phyloP scores from a whole-genome alignment of 305 asterid genomes.

The Striga hermonthica region DNA sequence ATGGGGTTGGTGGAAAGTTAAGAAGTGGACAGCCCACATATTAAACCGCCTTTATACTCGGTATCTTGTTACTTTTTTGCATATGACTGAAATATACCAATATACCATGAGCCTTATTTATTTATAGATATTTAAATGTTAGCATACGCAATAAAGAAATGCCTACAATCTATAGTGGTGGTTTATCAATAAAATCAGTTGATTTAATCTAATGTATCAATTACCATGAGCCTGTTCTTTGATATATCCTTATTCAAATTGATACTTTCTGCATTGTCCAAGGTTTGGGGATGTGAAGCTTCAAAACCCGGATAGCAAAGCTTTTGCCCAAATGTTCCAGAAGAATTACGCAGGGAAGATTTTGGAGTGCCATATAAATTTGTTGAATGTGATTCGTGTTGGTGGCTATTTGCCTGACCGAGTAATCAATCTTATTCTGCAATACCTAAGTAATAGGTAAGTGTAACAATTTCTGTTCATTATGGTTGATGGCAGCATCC shows the following conservation, averaged over 20 bases:
- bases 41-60: conserved; percentile 89
- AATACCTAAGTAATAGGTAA: conserved; percentile 89
- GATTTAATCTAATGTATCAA: no score
- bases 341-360: conserved; percentile 90
- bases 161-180: no score
- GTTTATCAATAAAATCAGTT: no score
- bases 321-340: conserved; percentile 96
- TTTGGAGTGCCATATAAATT: conserved; percentile 87
- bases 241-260: neutral
- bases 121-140: neutral
- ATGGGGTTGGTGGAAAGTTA: conserved; percentile 99
- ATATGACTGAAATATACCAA: neutral
- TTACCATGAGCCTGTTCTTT: neutral
- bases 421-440: conserved; percentile 91
- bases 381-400: conserved; percentile 73
- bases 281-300: conserved; percentile 96
- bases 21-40: conserved; percentile 98
- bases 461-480: conserved; percentile 22
- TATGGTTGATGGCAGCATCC: conserved; percentile 6
- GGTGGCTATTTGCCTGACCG: conserved; percentile 97
- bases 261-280: conserved; percentile 26
- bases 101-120: neutral
- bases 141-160: no score
- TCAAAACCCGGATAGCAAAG: conserved; percentile 86
- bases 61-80: conserved; percentile 38